These are phyloP conservation scores for Pichia californica DNA, from an alignment of 805 yeast genomes.

Conservation along the genomic window DNA sequence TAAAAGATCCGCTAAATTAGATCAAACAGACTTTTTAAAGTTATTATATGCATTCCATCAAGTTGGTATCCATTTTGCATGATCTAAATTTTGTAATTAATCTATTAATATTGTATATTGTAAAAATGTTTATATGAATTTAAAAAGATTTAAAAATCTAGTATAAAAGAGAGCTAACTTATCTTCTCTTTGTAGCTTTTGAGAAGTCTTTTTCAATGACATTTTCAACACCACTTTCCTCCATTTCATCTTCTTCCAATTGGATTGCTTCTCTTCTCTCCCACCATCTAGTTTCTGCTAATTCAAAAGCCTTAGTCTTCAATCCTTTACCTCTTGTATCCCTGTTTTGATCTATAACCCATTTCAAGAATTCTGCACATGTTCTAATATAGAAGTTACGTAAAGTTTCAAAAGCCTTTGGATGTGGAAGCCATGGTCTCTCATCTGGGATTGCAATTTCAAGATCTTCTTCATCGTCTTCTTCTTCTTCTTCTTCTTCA, in stretches of 20 bases:
- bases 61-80: conserved; percentile 95
- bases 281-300: conserved; percentile 97
- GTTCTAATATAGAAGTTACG: conserved; percentile 82
- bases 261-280: conserved; percentile 93
- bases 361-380: conserved; percentile 80
- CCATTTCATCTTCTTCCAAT: conserved; percentile 80
- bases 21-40: conserved; percentile 87
- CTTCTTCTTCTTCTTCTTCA: conserved; percentile 50
- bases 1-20: conserved; percentile 88
- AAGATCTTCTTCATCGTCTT: conserved; percentile 51
- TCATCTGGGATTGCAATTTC: conserved; percentile 79
- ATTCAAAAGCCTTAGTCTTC: conserved; percentile 81
- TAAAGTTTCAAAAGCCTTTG: conserved; percentile 83
- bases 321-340: conserved; percentile 86
- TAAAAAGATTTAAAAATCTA: no score
- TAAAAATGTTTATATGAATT: no score
- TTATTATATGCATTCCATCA: conserved; percentile 90
- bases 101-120: no score
- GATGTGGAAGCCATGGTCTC: conserved; percentile 96
- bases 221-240: conserved; percentile 90
- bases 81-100: no score
- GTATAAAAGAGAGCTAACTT: no score
- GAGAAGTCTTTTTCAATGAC: conserved; percentile 67
- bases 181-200: conserved; percentile 46
- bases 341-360: conserved; percentile 85